These are phyloP conservation scores for Trypanosoma grayi DNA, from an alignment of 208 protist genomes.

Conservation along the genomic window DNA sequence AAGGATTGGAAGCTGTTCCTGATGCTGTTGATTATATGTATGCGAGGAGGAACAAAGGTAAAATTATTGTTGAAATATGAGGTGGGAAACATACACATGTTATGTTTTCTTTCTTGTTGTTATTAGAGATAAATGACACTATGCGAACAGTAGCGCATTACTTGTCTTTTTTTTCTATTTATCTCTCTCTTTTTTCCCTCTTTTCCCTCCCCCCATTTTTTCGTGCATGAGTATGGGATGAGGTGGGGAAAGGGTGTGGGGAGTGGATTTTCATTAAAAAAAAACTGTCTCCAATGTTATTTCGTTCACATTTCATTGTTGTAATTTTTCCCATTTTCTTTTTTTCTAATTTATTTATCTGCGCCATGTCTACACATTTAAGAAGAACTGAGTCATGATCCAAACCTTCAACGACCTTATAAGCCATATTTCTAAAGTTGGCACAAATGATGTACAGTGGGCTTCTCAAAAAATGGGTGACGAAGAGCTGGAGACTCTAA, in stretches of 20 bases:
- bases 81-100: neutral
- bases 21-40: constrained; percentile 81
- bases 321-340: constrained; percentile 16
- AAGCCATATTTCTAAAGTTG: constrained; percentile 35
- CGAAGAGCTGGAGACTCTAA: constrained; percentile 46
- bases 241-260: neutral
- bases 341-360: constrained; percentile 9
- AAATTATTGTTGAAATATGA: constrained; percentile 72
- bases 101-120: neutral
- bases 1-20: constrained; percentile 63
- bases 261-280: constrained; percentile 18
- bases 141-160: too few species aligned
- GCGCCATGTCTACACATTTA: neutral
- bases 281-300: neutral
- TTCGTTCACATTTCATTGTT: neutral
- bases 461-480: constrained; percentile 38
- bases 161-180: constrained; percentile 26
- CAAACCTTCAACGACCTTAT: constrained; percentile 45
- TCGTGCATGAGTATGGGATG: neutral
- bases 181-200: constrained; percentile 6
- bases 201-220: neutral
- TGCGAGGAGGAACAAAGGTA: constrained; percentile 67
- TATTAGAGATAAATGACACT: neutral
- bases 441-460: constrained; percentile 44
- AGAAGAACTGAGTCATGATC: constrained; percentile 3